Percentiles rank a stretch among this genome's conserved stretches.
Evolutionary conservation across 345 rosid genomes (phyloP).

Genomic region (Dimocarpus longan): DNA sequence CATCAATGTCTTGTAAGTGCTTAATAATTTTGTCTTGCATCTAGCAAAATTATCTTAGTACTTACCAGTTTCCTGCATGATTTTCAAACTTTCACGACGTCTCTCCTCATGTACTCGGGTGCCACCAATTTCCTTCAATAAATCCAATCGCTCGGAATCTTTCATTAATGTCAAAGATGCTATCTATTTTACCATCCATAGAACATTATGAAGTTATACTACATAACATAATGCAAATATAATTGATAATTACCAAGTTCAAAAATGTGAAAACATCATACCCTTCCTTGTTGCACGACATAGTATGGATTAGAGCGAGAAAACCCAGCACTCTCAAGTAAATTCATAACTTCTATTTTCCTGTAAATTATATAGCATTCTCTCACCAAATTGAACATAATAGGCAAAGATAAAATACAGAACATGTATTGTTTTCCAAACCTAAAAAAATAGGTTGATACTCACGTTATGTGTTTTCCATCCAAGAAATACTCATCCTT

Average conservation of each 20-base stretch:
- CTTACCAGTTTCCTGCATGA: slow-evolving; percentile 98
- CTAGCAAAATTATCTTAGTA: background rate
- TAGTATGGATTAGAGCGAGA: slow-evolving; percentile 98
- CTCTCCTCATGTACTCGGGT: slow-evolving; percentile 98
- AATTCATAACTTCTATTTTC: slow-evolving; percentile 94
- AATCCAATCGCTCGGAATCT: slow-evolving; percentile 93
- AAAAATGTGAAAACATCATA: slow-evolving; percentile 25
- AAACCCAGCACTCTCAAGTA: slow-evolving; percentile 97
- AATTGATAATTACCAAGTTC: background rate
- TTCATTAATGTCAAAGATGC: slow-evolving; percentile 95
- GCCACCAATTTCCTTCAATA: slow-evolving; percentile 96
- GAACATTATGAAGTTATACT: slow-evolving; percentile 6
- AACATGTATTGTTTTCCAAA: slow-evolving; percentile 44
- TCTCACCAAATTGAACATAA: slow-evolving; percentile 13
- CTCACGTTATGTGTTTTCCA: slow-evolving; percentile 92
- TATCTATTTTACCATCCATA: slow-evolving; percentile 48
- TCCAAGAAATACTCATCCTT: slow-evolving; percentile 96
- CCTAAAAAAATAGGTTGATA: slow-evolving; percentile 9
- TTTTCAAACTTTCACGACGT: slow-evolving; percentile 97
- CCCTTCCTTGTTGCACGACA: slow-evolving; percentile 98
- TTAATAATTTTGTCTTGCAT: background rate
- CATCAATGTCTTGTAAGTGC: background rate
- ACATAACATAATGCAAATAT: background rate
- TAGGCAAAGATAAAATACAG: background rate
- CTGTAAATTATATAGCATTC: slow-evolving; percentile 42